Conservation (phyloP, 1,284 basidiomycete species). For the Bjerkandera adusta region DNA sequence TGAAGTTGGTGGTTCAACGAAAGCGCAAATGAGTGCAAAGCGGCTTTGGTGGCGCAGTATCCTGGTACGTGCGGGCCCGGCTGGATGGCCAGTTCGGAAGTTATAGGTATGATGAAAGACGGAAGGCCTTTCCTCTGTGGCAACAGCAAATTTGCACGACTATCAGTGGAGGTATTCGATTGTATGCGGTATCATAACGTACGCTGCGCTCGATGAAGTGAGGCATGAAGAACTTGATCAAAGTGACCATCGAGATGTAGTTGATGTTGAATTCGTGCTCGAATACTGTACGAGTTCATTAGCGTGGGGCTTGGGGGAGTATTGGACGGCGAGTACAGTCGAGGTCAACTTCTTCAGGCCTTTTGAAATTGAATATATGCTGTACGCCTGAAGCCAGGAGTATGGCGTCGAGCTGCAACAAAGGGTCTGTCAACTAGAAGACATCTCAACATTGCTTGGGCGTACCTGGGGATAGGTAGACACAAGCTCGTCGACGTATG, state of each 20-base stretch:
- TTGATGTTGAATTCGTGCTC: slow-evolving; percentile 51
- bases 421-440: too few relatives aligned
- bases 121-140: slow-evolving; percentile 39
- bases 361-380: slow-evolving; percentile 45
- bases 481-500: slow-evolving; percentile 38
- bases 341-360: slow-evolving; percentile 45
- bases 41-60: slow-evolving; percentile 62
- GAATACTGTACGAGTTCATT: slow-evolving; percentile 34
- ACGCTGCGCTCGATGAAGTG: slow-evolving; percentile 55
- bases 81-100: slow-evolving; percentile 48
- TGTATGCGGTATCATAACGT: not conserved
- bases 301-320: not conserved
- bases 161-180: not conserved
- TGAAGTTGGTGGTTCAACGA: slow-evolving; percentile 47
- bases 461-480: slow-evolving; percentile 47
- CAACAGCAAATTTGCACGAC: too few relatives aligned
- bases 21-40: slow-evolving; percentile 52
- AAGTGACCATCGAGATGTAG: slow-evolving; percentile 48
- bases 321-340: slow-evolving; percentile 32
- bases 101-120: slow-evolving; percentile 50
- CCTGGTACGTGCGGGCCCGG: slow-evolving; percentile 42
- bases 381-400: slow-evolving; percentile 53
- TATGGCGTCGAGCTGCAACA: slow-evolving; percentile 46
- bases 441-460: too few relatives aligned
- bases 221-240: slow-evolving; percentile 51